Conservation (phyloP, 2,329 filamentous ascomycete species). For the Sporothrix pseudoabietina region DNA sequence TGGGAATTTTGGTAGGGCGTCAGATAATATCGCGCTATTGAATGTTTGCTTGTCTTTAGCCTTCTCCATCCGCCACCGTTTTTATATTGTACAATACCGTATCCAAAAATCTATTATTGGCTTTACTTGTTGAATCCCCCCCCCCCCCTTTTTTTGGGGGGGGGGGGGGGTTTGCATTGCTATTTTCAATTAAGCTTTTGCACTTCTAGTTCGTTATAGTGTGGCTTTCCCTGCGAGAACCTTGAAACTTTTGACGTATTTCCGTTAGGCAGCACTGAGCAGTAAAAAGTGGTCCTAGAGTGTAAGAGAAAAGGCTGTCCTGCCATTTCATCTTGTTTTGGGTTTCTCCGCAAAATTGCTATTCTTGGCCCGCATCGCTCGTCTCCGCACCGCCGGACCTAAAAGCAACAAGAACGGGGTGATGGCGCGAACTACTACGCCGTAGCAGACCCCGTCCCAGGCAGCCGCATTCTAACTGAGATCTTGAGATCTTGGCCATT, state of each 20-base stretch:
- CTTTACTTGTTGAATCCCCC: neutral
- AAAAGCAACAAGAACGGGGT: neutral
- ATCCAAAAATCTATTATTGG: neutral
- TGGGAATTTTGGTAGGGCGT: neutral
- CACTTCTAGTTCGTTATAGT: too few relatives aligned
- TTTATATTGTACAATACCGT: neutral
- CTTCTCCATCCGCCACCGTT: neutral
- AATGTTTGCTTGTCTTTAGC: neutral
- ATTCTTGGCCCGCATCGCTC: slow-evolving; percentile 1
- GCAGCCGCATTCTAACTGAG: slow-evolving; percentile 1
- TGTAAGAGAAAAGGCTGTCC: neutral
- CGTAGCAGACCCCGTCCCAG: slow-evolving; percentile 19
- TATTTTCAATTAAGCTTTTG: too few relatives aligned
- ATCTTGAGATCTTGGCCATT: neutral
- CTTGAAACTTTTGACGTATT: neutral
- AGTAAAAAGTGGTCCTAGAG: slow-evolving; percentile 11
- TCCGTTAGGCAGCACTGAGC: slow-evolving; percentile 9
- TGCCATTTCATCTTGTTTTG: neutral
- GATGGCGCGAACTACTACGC: neutral
- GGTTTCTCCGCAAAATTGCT: neutral
- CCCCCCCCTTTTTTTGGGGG: neutral
- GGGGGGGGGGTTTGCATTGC: too few relatives aligned
- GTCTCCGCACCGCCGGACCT: neutral
- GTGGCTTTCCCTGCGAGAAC: neutral
- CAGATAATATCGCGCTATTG: neutral